These are phyloP conservation scores for Peronosclerospora sorghi DNA, from an alignment of 352 stramenopile species.

Conservation along the genomic window DNA sequence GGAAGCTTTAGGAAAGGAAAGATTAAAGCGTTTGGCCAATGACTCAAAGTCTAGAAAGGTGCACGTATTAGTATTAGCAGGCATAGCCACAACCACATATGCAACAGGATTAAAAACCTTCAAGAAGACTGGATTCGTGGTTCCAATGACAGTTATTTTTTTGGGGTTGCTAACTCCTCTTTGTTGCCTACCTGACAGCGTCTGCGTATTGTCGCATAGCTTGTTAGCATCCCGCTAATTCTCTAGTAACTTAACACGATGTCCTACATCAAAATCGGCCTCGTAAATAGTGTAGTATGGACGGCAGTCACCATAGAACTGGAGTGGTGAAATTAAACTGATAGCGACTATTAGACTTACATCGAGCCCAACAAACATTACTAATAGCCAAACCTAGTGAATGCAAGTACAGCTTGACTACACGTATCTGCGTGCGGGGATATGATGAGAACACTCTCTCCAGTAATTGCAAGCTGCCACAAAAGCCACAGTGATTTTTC, in stretches of 20 bases:
- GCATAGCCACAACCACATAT: background rate
- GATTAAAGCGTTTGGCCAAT: conserved; percentile 71
- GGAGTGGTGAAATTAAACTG: conserved; percentile 71
- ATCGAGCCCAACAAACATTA: conserved; percentile 2
- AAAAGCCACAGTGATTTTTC: conserved; percentile 67
- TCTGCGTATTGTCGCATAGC: conserved; percentile 13
- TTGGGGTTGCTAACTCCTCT: conserved; percentile 32
- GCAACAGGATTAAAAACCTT: conserved; percentile 32
- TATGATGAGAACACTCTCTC: conserved; percentile 69
- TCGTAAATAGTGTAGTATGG: conserved; percentile 85
- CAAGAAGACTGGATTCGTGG: conserved; percentile 84
- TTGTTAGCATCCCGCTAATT: background rate
- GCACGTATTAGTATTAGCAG: too few relatives aligned
- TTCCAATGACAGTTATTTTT: conserved; percentile 58
- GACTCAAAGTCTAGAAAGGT: conserved; percentile 37
- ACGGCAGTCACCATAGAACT: conserved; percentile 72
- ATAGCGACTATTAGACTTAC: background rate
- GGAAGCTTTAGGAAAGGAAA: conserved; percentile 59
- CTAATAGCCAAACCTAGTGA: conserved; percentile 40
- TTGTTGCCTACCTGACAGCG: conserved; percentile 45
- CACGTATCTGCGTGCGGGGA: conserved; percentile 70
- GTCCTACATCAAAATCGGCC: conserved; percentile 64
- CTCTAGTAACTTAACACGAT: background rate
- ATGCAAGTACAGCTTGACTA: conserved; percentile 68
- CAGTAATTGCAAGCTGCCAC: conserved; percentile 80